Percentiles rank a stretch among this genome's conserved stretches.
These are phyloP conservation scores for Sesbania bispinosa DNA, from an alignment of 306 rosid species.

Conservation along the genomic window DNA sequence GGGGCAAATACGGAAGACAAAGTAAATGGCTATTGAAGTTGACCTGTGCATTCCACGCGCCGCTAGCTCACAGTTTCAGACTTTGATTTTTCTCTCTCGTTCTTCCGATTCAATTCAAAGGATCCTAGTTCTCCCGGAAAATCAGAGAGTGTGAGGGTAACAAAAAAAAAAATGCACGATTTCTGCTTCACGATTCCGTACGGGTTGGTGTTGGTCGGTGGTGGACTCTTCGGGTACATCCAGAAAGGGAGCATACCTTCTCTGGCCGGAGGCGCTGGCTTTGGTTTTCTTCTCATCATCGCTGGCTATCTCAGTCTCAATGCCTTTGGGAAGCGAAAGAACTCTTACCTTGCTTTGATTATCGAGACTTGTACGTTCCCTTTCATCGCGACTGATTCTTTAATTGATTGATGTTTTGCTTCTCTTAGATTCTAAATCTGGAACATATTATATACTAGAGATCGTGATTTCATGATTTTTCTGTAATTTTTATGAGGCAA, in stretches of 20 bases:
- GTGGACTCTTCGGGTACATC: constrained; percentile 67
- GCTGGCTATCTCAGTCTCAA: constrained; percentile 80
- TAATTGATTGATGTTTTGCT: neutral
- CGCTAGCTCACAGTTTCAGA: neutral
- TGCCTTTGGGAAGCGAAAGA: constrained; percentile 63
- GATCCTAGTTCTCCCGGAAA: constrained; percentile 28
- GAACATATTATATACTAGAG: neutral
- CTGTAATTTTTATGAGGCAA: neutral
- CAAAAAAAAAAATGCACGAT: constrained; percentile 61
- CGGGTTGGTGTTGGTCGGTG: constrained; percentile 62
- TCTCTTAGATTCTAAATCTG: neutral
- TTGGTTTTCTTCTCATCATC: constrained; percentile 57
- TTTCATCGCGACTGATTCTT: neutral
- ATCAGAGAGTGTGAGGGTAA: neutral
- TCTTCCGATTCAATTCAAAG: constrained; percentile 3
- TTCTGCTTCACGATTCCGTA: constrained; percentile 92
- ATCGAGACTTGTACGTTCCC: constrained; percentile 55
- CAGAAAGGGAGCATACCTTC: constrained; percentile 73
- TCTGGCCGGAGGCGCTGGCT: constrained; percentile 62
- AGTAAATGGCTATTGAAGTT: neutral
- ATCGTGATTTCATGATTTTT: neutral
- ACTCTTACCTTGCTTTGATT: constrained; percentile 55
- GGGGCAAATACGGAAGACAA: constrained; percentile 1
- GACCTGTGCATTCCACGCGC: constrained; percentile 44
- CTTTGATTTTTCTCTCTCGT: neutral